A percentile compares a stretch with the other conserved stretches of the same genome.
These are phyloP conservation scores for Lachnellula subtilissima DNA, from an alignment of 2,329 filamentous ascomycete genomes.

Conservation along the genomic window DNA sequence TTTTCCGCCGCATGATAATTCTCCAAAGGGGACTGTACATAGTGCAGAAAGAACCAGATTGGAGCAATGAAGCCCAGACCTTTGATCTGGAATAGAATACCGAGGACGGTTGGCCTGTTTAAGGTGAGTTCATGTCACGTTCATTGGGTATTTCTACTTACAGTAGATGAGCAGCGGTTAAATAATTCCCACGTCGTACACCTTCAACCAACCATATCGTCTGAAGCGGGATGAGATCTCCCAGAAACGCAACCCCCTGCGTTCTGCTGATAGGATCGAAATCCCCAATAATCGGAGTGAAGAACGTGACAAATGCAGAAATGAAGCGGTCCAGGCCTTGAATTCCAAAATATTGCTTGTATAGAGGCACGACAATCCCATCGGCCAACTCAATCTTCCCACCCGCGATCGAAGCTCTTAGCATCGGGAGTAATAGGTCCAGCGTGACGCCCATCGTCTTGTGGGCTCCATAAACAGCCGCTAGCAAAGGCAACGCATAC, in stretches of 20 bases:
- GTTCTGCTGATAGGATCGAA: slow-evolving; percentile 14
- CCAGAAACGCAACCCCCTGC: slow-evolving; percentile 25
- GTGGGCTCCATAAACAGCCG: slow-evolving; percentile 11
- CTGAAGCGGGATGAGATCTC: slow-evolving; percentile 27
- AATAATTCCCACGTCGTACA: slow-evolving; percentile 25
- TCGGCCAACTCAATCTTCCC: neutral
- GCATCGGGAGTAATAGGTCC: slow-evolving; percentile 1
- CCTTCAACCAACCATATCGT: slow-evolving; percentile 30
- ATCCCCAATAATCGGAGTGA: slow-evolving; percentile 17
- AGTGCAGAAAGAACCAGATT: slow-evolving; percentile 36
- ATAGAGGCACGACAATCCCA: slow-evolving; percentile 4
- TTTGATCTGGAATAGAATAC: slow-evolving; percentile 25
- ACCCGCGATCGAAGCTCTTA: neutral
- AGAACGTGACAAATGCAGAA: slow-evolving; percentile 17
- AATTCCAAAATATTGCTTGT: slow-evolving; percentile 16
- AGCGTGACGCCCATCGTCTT: slow-evolving; percentile 14
- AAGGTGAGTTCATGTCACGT: slow-evolving; percentile 1
- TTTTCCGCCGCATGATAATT: slow-evolving; percentile 33
- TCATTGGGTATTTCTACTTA: slow-evolving; percentile 7
- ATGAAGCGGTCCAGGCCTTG: slow-evolving; percentile 17
- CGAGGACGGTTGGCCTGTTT: slow-evolving; percentile 24
- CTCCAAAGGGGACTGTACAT: slow-evolving; percentile 31
- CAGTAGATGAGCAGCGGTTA: slow-evolving; percentile 23
- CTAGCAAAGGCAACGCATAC: slow-evolving; percentile 22
- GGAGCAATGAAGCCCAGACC: slow-evolving; percentile 32